phyloP scores from a whole-genome alignment of 768 basidiomycete species.

The Mycena crocata region DNA sequence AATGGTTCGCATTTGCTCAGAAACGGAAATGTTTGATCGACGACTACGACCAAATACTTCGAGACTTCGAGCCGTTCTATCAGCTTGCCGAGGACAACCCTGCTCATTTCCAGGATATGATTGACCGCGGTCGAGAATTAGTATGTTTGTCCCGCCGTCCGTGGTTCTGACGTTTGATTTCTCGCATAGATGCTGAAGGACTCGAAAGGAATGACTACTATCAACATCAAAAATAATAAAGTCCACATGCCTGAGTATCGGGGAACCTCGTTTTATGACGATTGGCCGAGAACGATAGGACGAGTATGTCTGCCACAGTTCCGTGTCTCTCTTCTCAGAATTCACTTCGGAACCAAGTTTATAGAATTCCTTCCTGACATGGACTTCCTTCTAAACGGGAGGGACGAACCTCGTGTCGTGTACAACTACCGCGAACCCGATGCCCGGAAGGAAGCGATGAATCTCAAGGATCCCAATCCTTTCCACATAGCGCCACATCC shows the following conservation, averaged over 20 bases:
- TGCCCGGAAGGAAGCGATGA: conserved; percentile 26
- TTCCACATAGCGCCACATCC: conserved; percentile 29
- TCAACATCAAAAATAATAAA: conserved; percentile 25
- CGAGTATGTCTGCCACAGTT: conserved; percentile 2
- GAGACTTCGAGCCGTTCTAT: conserved; percentile 35
- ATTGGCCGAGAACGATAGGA: conserved; percentile 30
- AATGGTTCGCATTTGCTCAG: conserved; percentile 30
- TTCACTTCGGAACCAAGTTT: conserved; percentile 15
- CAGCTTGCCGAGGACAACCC: conserved; percentile 27
- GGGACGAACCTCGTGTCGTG: conserved; percentile 35
- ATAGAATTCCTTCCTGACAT: conserved; percentile 29
- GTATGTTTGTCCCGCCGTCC: not conserved
- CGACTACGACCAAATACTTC: conserved; percentile 32
- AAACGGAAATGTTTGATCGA: conserved; percentile 33
- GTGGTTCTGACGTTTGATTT: not conserved
- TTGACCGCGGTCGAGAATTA: conserved; percentile 21
- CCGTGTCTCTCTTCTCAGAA: not conserved
- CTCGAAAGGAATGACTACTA: conserved; percentile 32
- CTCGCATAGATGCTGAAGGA: conserved; percentile 21
- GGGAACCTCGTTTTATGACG: conserved; percentile 28
- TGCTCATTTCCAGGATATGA: conserved; percentile 27
- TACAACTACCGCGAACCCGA: conserved; percentile 33
- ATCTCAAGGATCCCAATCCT: conserved; percentile 27
- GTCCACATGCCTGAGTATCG: conserved; percentile 27
- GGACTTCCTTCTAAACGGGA: conserved; percentile 34